Base-by-base conservation (phyloP, 768 basidiomycete species). In the Cyclocybe cylindracea region DNA sequence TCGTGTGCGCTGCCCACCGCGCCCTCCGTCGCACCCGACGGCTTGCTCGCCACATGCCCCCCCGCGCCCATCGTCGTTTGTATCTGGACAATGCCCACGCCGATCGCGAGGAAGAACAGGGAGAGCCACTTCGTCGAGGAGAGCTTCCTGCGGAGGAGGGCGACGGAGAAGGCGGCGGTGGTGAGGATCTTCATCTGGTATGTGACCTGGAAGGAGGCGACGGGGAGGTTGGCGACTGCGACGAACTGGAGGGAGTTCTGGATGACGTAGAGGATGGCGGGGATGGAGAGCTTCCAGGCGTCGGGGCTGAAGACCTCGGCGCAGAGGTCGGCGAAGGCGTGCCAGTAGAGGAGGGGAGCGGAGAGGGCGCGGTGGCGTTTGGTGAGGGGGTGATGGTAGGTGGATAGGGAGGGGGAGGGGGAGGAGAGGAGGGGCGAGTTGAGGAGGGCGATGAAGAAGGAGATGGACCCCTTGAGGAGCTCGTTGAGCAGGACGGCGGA, bases 141-240 rank as follows among this genome's bases (percentile, higher is more conserved):
- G 37, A 98, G 76, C 61, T 79, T 82, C 64, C 79, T 90, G 38
- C 93, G 85, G 11, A 96, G 82, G 54, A 98, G 78, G 2, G 83
- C 70, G 48, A 96, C 93, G 39, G 91, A 92, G 68, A 95, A 95
- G 45, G 89, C 92, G 16, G 94, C 95, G 11, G 94, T 98, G 44
- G 94, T 98, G 50, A 98, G 80, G 66, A 98, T 98, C 71, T 98
- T 98, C 94, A 98, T 95, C 71, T 98, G 94, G 68, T 98, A 96
- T 7, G 91, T 91, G 56, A 98, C 94, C 68, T 98, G 96, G 74
- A 98, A 99, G 2, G 96, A 93, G 10, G 97, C 96, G 47, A 94
- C 95, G 36, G 93, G 92, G 51, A 99, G 83, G 70, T 99, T 98
- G 58, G 85, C 84, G 55, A 96, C 88, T 18, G 97, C 97, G 58